These are phyloP conservation scores for Fusarium liriodendri DNA, from an alignment of 2,329 filamentous ascomycete genomes.

Conservation along the genomic window DNA sequence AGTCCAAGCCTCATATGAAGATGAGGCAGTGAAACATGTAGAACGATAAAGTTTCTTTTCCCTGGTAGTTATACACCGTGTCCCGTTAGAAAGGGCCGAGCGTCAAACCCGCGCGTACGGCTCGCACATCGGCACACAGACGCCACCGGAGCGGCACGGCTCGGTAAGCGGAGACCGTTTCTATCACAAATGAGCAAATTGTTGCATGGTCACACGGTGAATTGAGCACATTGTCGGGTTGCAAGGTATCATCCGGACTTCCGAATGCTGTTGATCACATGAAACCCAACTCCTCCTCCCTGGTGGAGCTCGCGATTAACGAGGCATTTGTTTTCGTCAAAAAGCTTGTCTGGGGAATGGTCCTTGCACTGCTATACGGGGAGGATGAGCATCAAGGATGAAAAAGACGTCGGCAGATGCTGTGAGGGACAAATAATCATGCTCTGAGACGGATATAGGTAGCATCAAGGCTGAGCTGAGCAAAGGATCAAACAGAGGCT, in stretches of 20 bases:
- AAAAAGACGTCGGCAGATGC: background rate
- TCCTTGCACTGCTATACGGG: background rate
- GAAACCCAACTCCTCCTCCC: background rate
- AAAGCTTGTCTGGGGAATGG: background rate
- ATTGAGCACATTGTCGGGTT: background rate
- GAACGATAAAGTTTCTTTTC: background rate
- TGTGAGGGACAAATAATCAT: background rate
- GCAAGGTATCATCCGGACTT: background rate
- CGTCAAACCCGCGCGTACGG: background rate
- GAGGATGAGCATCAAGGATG: background rate
- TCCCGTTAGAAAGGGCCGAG: background rate
- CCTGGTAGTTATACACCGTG: background rate
- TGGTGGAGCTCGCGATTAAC: background rate
- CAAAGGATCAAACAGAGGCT: background rate
- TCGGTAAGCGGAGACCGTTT: background rate
- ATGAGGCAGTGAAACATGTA: background rate
- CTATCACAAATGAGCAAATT: background rate
- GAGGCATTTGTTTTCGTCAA: background rate
- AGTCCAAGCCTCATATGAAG: background rate
- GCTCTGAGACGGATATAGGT: background rate
- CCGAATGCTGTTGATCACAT: background rate
- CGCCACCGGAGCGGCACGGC: background rate
- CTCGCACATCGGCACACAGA: background rate
- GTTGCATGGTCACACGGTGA: no score
- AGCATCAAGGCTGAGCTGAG: background rate